Base-by-base conservation (phyloP, 768 basidiomycete genomes). In the Suillus brevipes region DNA sequence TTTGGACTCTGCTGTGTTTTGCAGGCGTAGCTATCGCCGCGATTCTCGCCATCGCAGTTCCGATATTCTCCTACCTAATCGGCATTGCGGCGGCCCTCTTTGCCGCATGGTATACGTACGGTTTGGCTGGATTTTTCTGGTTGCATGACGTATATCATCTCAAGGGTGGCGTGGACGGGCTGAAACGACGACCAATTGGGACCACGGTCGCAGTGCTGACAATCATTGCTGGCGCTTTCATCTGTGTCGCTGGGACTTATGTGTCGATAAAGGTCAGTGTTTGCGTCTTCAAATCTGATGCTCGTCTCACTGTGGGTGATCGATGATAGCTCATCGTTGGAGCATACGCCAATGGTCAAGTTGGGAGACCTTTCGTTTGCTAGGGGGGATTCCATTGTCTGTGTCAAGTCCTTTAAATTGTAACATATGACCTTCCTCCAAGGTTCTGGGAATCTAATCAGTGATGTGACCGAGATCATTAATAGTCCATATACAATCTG, bases 71-170 rank as follows among this genome's bases (percentile, higher is more conserved):
- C 25, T 80, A 84, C 67, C 73, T 86, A 43, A 83, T 84, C 38
- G 83, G 85, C 16, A 82, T 86, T 65, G 73, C 83, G 14, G 85
- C 84, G 10, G 76, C 84, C 20, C 74, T 86, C 25, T 86, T 87
- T 66, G 84, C 85, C 9, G 79, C 82, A n/a, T 86, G 85, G 84
- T 87, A 83, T 68, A 85, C 85, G 16, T 85, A 85, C 66, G 84
- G 84, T 34, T 34, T 74, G 9, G 83, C 83, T 12, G 83, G 84
- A 2, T 83, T 82, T 67, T 86, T 86, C 73, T 86, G 83, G 82
- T 64, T 86, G 31, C 76, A 84, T 65, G 84, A 86, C 69, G 73
- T 76, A 14, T 82, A 82, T 65, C 73, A 84, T 66, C 66, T 81
- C 13, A 73, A 77, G 55, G 82, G 80, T 6, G 78, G 78, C 49